These are phyloP conservation scores for Populus euphratica DNA, from an alignment of 345 rosid genomes.

Conservation along the genomic window DNA sequence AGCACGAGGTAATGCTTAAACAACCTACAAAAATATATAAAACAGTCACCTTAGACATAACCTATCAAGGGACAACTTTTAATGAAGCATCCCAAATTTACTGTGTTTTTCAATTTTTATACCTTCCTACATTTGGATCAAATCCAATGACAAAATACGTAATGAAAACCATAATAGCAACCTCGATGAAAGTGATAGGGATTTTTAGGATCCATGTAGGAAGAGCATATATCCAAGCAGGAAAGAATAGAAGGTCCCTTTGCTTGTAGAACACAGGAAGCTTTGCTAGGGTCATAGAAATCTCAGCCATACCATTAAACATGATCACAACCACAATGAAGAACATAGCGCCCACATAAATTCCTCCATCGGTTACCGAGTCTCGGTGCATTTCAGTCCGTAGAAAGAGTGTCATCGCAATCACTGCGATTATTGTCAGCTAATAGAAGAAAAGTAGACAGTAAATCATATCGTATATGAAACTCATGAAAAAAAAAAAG, in stretches of 20 bases:
- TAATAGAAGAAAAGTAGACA: background rate
- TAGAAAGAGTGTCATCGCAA: constrained; percentile 30
- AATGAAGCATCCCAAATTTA: no score
- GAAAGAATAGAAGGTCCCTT: constrained; percentile 70
- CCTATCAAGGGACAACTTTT: no score
- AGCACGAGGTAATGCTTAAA: constrained; percentile 66
- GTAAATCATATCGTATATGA: background rate
- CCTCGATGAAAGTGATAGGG: constrained; percentile 65
- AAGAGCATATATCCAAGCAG: constrained; percentile 72
- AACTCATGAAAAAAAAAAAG: background rate
- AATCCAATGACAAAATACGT: constrained; percentile 70
- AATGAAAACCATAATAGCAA: constrained; percentile 48
- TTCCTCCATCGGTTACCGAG: constrained; percentile 41
- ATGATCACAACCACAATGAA: constrained; percentile 42
- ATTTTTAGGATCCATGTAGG: constrained; percentile 80
- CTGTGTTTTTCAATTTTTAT: background rate
- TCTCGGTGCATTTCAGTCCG: constrained; percentile 36
- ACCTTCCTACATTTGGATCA: constrained; percentile 76
- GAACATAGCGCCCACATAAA: constrained; percentile 63
- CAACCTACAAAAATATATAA: constrained; percentile 33
- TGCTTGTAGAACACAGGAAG: constrained; percentile 90
- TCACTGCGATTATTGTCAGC: constrained; percentile 30
- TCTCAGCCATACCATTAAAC: constrained; percentile 75
- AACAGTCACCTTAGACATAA: no score
- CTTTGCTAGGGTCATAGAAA: constrained; percentile 67